phyloP scores from a whole-genome alignment of 225 moss, liverwort and hornwort genomes.

The Marchantia polymorpha region DNA sequence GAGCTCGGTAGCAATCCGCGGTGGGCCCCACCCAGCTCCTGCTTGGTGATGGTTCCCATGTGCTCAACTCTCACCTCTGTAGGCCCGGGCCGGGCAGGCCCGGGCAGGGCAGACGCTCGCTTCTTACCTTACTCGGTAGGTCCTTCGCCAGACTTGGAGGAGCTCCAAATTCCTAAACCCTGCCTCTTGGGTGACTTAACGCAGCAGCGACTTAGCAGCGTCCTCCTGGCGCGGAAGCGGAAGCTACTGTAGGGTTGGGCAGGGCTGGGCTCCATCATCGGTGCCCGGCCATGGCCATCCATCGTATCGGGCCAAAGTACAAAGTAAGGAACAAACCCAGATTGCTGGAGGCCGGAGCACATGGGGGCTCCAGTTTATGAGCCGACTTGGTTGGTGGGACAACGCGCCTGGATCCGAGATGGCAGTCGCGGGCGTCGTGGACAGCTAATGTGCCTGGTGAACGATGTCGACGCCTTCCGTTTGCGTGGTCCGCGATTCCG shows the following conservation, averaged over 20 bases:
- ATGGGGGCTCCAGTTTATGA: not conserved
- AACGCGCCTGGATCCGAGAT: not conserved
- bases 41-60: not conserved
- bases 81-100: not conserved
- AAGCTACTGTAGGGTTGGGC: no score
- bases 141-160: no score
- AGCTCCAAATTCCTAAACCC: no score
- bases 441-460: not conserved
- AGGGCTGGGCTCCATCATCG: no score
- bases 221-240: no score
- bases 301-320: no score
- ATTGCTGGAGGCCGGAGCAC: not conserved
- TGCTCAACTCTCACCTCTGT: not conserved
- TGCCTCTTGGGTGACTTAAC: no score
- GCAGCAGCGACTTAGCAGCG: no score
- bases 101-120: no score
- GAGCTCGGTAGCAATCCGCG: not conserved
- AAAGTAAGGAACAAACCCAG: not conserved
- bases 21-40: not conserved
- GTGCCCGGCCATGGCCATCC: not conserved
- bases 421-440: not conserved
- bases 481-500: not conserved
- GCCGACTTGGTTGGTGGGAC: not conserved
- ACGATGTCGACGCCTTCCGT: not conserved
- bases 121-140: no score